Evolutionary conservation across 495 filamentous ascomycete genomes (phyloP), one percentile per base, ranked within the genome.

Genomic region (Penicillium argentinense): DNA sequence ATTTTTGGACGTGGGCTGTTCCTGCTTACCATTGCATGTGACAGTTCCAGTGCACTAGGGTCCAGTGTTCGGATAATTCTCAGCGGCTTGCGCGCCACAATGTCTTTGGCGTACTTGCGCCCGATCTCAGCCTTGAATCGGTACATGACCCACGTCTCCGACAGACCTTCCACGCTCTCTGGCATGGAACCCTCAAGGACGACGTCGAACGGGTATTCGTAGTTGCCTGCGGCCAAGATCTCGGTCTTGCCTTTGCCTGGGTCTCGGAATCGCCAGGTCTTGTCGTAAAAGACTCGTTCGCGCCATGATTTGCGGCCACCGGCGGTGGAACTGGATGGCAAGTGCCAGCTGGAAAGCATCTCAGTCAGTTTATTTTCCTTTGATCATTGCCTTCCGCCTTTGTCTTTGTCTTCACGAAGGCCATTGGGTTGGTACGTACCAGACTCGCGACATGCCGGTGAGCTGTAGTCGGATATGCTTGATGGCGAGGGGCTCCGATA

Each of bases 131-230:
- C 92, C 62, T 91, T 92, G 68, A 98, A 77, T 43, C 85, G 82
- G 64, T 96, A 97, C 28, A 85, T 82, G 47, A 98, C 81, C 64
- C 83, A 90, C 6, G 83, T 87, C 49, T 90, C 84, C 24, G 73
- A 70, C 42, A 97, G 63, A 1, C 93, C 93, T 63, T 97, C 93
- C 22, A 98, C 78, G 47, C 88, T 95, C 75, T 98, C 92, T 4
- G 88, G 77, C 62, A 82, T 82, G 42, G 81, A 75, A 19, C 89
- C 89, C 12, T 88, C 80, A 11, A 97, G 70, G 39, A 85, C 70
- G 47, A 90, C 69, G 54, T 93, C 83, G 65, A 97, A 97, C 1
- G 87, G 86, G 71, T 87, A 97, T 63, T 96, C 91, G 63, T 97
- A 91, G 59, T 92, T 90, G 38, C 88, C 89, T 3, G 86, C 76